phyloP scores from a whole-genome alignment of 495 filamentous ascomycete species.

The Penicillium salamii region DNA sequence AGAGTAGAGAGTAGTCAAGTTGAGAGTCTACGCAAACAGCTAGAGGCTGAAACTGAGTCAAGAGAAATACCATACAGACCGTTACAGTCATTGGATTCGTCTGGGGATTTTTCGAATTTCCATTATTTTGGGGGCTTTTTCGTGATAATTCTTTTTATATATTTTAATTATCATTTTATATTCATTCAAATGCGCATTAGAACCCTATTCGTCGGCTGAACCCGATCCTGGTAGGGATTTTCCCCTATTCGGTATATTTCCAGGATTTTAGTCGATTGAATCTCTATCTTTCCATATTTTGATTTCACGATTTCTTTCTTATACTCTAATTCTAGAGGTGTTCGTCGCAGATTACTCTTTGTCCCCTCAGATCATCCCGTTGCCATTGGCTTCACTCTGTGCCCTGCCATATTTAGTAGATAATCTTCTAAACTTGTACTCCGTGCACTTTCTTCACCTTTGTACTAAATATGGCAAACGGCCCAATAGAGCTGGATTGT shows the following conservation, averaged over 20 bases:
- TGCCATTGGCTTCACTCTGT: conserved; percentile 1
- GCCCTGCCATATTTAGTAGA: too few relatives aligned
- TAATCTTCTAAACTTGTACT: too few relatives aligned
- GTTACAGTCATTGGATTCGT: too few relatives aligned
- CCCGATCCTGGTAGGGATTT: too few relatives aligned
- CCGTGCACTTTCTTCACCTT: conserved; percentile 8
- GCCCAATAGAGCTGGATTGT: too few relatives aligned
- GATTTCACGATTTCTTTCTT: conserved; percentile 7
- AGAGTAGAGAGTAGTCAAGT: conserved; percentile 1
- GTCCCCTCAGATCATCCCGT: not conserved
- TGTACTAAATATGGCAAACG: conserved; percentile 16
- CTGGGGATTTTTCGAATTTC: conserved; percentile 4
- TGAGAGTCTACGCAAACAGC: conserved; percentile 14
- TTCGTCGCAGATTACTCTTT: conserved; percentile 5
- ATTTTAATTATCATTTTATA: too few relatives aligned
- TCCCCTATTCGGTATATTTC: too few relatives aligned
- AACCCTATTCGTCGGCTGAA: too few relatives aligned
- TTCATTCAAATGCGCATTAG: too few relatives aligned
- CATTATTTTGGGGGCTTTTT: not conserved
- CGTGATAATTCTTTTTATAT: conserved; percentile 1
- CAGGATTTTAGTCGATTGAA: too few relatives aligned
- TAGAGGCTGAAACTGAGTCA: conserved; percentile 28
- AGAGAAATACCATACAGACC: conserved; percentile 13
- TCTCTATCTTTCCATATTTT: conserved; percentile 9
- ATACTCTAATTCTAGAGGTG: conserved; percentile 5